Base-by-base conservation (phyloP, 2,329 filamentous ascomycete genomes). In the Claviceps fusiformis region DNA sequence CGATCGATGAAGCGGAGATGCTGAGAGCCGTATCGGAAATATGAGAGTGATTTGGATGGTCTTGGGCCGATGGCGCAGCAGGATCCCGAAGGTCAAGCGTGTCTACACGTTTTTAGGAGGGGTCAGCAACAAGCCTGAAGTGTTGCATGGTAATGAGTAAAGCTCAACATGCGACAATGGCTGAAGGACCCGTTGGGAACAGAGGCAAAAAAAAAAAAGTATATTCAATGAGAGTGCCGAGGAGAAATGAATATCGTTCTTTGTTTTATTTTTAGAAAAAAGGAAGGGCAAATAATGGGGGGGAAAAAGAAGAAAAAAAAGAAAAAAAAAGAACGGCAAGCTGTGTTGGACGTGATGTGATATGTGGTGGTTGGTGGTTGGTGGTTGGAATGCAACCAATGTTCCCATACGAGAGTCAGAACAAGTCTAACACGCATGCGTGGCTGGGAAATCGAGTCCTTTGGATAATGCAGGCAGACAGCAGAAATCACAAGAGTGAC, bases 61-160 rank as follows among this genome's bases (percentile, higher is more conserved):
- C 86, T 73, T 95, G 80, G 44, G 92, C 89, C 49, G 91, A 93
- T 39, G 90, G 89, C 57, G 86, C 77, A 65, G 85, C 76, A 66
- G 83, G 87, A 71, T 89, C 82, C 78, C 97, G 93, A 53, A 97
- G 83, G 73, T 97, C 93, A 72, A 96, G 87, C 59, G 92, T 95
- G 75, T 97, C 92, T 95, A 56, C 49, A 27, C 37, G 53, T 50
- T 50, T 51, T 50, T 17, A 19, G 7, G 49, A 33, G 43, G 31
- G 27, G 53, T 59, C 45, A 60, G 59, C 44, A 53, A 50, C 29
- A 47, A 44, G 27, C 27, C 33, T 33, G 8, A 37, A n/a, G 17
- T 44, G 39, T 33, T 44, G 50, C 29, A 52, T 45, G 11, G 5
- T 19, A 15, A 29, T 35, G 29, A 49, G 46, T n/a, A 49, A 19